phyloP scores from a whole-genome alignment of 1,139 yeast genomes.

The Hanseniaspora uvarum region DNA sequence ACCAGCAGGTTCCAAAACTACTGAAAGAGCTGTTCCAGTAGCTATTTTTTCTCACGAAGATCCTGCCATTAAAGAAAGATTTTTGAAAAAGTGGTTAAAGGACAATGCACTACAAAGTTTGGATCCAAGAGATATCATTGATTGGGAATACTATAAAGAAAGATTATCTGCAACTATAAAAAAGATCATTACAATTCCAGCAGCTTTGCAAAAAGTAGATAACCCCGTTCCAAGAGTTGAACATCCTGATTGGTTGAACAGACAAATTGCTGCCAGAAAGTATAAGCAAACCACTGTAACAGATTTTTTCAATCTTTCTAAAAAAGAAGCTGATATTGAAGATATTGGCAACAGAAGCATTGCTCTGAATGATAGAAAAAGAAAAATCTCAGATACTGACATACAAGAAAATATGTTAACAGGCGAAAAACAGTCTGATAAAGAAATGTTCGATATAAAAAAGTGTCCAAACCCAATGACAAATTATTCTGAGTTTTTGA shows the following conservation, averaged over 20 bases:
- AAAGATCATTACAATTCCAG: conserved; percentile 93
- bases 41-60: conserved; percentile 82
- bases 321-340: conserved; percentile 35
- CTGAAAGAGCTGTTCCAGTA: conserved; percentile 94
- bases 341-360: conserved; percentile 70
- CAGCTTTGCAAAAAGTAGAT: conserved; percentile 78
- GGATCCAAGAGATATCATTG: conserved; percentile 81
- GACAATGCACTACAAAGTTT: conserved; percentile 71
- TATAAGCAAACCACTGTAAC: conserved; percentile 60
- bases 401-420: conserved; percentile 20
- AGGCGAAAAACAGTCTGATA: conserved; percentile 25
- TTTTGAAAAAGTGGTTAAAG: conserved; percentile 74
- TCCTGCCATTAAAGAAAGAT: conserved; percentile 46
- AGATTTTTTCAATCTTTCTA: conserved; percentile 41
- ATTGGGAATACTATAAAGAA: conserved; percentile 88
- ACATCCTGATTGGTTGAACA: conserved; percentile 89
- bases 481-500: conserved; percentile 68
- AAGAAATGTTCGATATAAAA: conserved; percentile 40
- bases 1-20: conserved; percentile 80
- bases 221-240: conserved; percentile 93
- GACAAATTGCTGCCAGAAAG: conserved; percentile 55
- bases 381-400: conserved; percentile 5
- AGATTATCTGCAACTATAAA: conserved; percentile 88
- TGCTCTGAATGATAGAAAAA: conserved; percentile 21
- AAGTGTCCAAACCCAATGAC: conserved; percentile 61